Evolutionary conservation across 805 yeast genomes (phyloP).

Genomic region (Candida xiaguanensis): DNA sequence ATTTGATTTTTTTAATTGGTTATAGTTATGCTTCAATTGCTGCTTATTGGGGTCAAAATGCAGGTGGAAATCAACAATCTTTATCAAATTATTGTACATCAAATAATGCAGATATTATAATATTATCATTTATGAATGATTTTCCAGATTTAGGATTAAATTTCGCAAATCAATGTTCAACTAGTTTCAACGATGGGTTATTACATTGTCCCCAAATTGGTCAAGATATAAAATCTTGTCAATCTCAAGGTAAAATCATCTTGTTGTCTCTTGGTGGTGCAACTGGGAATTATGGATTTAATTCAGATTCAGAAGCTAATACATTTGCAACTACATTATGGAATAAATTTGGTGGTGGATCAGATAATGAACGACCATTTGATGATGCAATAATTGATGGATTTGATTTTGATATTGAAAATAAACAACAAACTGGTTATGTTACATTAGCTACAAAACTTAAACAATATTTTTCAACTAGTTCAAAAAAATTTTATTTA

Average conservation of each 20-base stretch:
- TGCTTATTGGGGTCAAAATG: slow-evolving; percentile 81
- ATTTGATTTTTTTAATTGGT: not conserved
- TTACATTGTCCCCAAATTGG: slow-evolving; percentile 35
- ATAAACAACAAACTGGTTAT: slow-evolving; percentile 19
- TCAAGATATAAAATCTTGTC: slow-evolving; percentile 69
- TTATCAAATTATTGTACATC: slow-evolving; percentile 53
- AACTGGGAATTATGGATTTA: slow-evolving; percentile 44
- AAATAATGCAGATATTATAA: slow-evolving; percentile 62
- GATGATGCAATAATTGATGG: slow-evolving; percentile 31
- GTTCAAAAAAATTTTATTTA: slow-evolving; percentile 56
- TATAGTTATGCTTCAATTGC: slow-evolving; percentile 40
- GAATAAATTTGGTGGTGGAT: slow-evolving; percentile 29
- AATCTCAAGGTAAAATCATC: slow-evolving; percentile 66
- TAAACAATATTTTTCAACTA: slow-evolving; percentile 13
- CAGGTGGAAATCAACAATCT: slow-evolving; percentile 30
- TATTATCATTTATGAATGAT: slow-evolving; percentile 62
- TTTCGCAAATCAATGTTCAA: slow-evolving; percentile 18
- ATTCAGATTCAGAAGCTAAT: slow-evolving; percentile 51
- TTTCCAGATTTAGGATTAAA: slow-evolving; percentile 41
- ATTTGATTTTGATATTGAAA: slow-evolving; percentile 33
- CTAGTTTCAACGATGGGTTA: slow-evolving; percentile 37
- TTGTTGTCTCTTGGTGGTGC: slow-evolving; percentile 61
- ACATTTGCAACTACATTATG: slow-evolving; percentile 40
- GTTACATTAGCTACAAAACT: slow-evolving; percentile 28
- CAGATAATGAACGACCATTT: slow-evolving; percentile 20